Conservation (phyloP, 202 grass and related monocot genomes). For the Schoenoplectus triqueter region DNA sequence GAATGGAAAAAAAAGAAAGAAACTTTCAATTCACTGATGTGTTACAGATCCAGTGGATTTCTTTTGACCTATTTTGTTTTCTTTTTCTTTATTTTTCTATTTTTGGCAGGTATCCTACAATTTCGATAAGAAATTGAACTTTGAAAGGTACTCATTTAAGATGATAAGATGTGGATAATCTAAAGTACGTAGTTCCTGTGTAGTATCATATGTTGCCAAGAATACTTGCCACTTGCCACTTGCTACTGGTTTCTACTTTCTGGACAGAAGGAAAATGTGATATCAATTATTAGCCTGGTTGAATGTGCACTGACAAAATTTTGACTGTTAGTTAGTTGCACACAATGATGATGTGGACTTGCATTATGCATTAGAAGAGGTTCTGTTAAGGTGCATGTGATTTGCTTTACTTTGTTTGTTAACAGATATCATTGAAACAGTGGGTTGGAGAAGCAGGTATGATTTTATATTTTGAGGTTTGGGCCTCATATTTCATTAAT, state of each 20-base stretch:
- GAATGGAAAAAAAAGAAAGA: neutral
- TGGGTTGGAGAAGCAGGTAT: neutral
- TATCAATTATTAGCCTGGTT: conserved; percentile 13
- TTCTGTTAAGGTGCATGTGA: conserved; percentile 26
- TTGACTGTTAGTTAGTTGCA: conserved; percentile 31
- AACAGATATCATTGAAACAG: neutral
- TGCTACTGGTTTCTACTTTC: neutral
- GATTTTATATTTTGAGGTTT: neutral
- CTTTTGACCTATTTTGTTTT: conserved; percentile 9
- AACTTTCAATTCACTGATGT: neutral
- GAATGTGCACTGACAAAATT: conserved; percentile 21
- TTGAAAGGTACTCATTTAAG: neutral
- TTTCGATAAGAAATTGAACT: neutral
- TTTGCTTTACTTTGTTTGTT: conserved; percentile 33
- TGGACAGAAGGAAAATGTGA: conserved; percentile 11
- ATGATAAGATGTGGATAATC: conserved; percentile 26
- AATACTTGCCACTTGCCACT: neutral
- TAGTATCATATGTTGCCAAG: conserved; percentile 21
- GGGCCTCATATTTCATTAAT: neutral
- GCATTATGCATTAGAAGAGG: neutral
- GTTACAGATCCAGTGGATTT: neutral
- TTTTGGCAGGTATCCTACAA: conserved; percentile 27
- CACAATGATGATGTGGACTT: conserved; percentile 25
- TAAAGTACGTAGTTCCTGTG: neutral
- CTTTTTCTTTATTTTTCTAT: conserved; percentile 12